Percentiles rank a stretch among this genome's conserved stretches.
Evolutionary conservation across 371 early-diverging fungal species (phyloP).

Genomic region (Actinomucor elegans): DNA sequence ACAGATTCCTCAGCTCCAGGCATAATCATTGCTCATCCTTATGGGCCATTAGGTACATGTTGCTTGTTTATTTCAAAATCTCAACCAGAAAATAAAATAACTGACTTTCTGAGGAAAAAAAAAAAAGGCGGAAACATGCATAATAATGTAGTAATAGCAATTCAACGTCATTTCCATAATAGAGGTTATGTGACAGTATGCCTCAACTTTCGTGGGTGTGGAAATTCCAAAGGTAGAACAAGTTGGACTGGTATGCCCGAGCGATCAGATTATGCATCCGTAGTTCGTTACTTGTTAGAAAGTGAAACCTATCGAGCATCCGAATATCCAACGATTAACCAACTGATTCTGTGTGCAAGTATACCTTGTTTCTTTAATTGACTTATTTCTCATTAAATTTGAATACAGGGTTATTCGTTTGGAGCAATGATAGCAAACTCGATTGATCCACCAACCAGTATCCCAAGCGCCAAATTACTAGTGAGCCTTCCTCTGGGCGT

Average conservation of each 20-base stretch:
- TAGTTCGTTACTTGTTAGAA: conserved; percentile 36
- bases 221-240: conserved; percentile 52
- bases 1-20: conserved; percentile 19
- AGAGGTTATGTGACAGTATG: conserved; percentile 34
- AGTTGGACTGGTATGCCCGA: conserved; percentile 63
- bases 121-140: conserved; percentile 36
- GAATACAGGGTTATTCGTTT: conserved; percentile 44
- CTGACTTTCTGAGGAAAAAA: neutral
- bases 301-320: neutral
- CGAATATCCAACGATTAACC: neutral
- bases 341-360: conserved; percentile 11
- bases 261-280: conserved; percentile 52
- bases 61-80: neutral
- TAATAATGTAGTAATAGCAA: conserved; percentile 44
- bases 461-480: conserved; percentile 31
- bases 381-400: neutral
- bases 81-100: neutral
- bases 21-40: conserved; percentile 46
- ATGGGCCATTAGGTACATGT: conserved; percentile 46
- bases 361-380: neutral
- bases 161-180: conserved; percentile 28
- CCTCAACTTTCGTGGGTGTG: conserved; percentile 60
- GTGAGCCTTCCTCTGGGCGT: conserved; percentile 44
- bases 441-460: conserved; percentile 8
- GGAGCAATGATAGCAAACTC: conserved; percentile 50